Conservation (phyloP, 495 filamentous ascomycete genomes). For the Friedmanniomyces simplex region DNA sequence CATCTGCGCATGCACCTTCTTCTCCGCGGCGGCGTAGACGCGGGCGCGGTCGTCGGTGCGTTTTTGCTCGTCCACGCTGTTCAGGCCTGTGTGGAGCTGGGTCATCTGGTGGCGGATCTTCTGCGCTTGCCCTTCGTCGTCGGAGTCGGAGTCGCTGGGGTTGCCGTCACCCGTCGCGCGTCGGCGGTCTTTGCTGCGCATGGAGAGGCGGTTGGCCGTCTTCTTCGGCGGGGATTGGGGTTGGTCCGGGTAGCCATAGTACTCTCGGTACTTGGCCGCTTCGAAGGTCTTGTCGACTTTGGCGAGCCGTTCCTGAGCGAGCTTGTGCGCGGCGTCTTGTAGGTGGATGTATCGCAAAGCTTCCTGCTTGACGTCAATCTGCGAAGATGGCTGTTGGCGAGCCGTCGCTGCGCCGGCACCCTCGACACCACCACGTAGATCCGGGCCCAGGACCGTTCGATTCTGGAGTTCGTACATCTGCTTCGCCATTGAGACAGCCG, state of each 20-base stretch:
- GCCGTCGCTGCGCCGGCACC: slow-evolving; percentile 34
- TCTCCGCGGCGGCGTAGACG: slow-evolving; percentile 68
- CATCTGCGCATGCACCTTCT: slow-evolving; percentile 70
- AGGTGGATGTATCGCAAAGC: slow-evolving; percentile 47
- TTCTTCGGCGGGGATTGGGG: slow-evolving; percentile 20
- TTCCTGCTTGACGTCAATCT: slow-evolving; percentile 31
- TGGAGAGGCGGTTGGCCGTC: slow-evolving; percentile 38
- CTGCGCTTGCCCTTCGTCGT: slow-evolving; percentile 58
- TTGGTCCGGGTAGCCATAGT: slow-evolving; percentile 53
- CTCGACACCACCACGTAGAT: slow-evolving; percentile 20
- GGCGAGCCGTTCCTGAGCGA: slow-evolving; percentile 71
- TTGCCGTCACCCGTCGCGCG: slow-evolving; percentile 63
- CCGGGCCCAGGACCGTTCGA: slow-evolving; percentile 5
- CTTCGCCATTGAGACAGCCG: slow-evolving; percentile 78
- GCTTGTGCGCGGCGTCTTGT: slow-evolving; percentile 74
- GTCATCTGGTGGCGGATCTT: slow-evolving; percentile 75
- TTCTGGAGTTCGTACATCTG: slow-evolving; percentile 55
- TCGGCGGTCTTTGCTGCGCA: slow-evolving; percentile 41
- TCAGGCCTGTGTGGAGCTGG: slow-evolving; percentile 54
- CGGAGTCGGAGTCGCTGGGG: slow-evolving; percentile 40
- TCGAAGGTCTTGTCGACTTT: slow-evolving; percentile 57
- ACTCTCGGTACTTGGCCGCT: slow-evolving; percentile 52
- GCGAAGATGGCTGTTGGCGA: slow-evolving; percentile 24
- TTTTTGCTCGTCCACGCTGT: slow-evolving; percentile 64
- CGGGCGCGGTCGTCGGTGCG: slow-evolving; percentile 59